Evolutionary conservation across 1,139 yeast species (phyloP).

Genomic region (Torulaspora globosa): DNA sequence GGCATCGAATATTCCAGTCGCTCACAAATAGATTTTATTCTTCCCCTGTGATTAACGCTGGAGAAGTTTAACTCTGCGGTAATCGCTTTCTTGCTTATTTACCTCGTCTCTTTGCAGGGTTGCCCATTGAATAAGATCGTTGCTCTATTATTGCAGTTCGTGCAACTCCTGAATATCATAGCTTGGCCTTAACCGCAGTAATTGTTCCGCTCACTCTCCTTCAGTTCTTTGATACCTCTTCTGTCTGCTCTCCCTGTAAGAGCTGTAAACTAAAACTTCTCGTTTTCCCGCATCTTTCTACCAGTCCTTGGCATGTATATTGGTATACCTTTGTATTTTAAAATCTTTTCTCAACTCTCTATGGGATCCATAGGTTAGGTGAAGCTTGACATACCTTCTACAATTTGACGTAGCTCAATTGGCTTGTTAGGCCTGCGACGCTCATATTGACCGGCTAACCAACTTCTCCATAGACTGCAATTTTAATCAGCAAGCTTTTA

Average conservation of each 20-base stretch:
- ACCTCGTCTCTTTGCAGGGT: not conserved
- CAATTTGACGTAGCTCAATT: too few relatives aligned
- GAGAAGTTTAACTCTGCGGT: slow-evolving; percentile 1
- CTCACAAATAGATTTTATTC: not conserved
- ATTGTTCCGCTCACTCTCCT: not conserved
- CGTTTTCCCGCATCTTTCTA: not conserved
- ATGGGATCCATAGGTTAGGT: too few relatives aligned
- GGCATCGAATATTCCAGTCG: not conserved
- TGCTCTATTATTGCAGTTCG: not conserved
- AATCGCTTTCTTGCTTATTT: not conserved
- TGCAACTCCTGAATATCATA: not conserved
- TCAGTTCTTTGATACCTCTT: not conserved
- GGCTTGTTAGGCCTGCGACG: too few relatives aligned
- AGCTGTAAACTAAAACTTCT: not conserved
- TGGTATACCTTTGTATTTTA: too few relatives aligned
- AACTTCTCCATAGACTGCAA: too few relatives aligned
- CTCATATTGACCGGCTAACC: too few relatives aligned
- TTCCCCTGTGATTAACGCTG: not conserved
- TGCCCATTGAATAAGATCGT: not conserved
- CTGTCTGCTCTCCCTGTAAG: not conserved
- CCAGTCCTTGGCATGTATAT: not conserved
- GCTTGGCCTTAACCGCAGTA: not conserved
- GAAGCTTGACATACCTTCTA: too few relatives aligned
- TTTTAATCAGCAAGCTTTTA: too few relatives aligned
- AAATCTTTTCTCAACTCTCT: too few relatives aligned